Conservation (phyloP, 352 stramenopile genomes). For the Aphanomyces stellatus region DNA sequence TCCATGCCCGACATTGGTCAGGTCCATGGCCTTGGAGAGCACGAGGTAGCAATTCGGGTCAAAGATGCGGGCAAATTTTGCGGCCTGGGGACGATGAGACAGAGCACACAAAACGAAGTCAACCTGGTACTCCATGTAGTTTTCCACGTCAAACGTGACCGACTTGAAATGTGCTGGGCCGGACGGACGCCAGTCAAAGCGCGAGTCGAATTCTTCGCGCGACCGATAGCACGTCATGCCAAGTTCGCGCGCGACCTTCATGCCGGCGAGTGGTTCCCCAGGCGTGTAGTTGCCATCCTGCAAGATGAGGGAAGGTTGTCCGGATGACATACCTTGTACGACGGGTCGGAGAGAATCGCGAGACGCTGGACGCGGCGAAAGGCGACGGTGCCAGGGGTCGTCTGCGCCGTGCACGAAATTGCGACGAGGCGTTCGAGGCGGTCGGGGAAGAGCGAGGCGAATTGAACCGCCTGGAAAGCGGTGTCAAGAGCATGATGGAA, state of each 20-base stretch:
- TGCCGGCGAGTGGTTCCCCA: conserved; percentile 49
- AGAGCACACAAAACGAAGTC: not conserved
- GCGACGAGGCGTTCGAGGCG: conserved; percentile 58
- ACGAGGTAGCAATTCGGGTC: conserved; percentile 86
- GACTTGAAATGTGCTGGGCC: conserved; percentile 57
- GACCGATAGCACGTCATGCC: conserved; percentile 87
- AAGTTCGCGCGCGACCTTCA: conserved; percentile 79
- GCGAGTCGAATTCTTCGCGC: conserved; percentile 74
- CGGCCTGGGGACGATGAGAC: conserved; percentile 16
- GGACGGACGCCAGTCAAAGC: conserved; percentile 82
- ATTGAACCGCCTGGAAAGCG: conserved; percentile 60
- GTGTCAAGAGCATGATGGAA: not conserved
- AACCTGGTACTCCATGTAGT: conserved; percentile 86
- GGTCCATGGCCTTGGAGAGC: conserved; percentile 82
- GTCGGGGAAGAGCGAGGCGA: conserved; percentile 71
- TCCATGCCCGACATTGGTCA: conserved; percentile 66
- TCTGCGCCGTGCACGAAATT: conserved; percentile 82
- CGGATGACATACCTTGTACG: conserved; percentile 39
- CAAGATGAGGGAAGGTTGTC: not conserved
- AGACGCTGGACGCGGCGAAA: conserved; percentile 76
- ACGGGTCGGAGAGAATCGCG: conserved; percentile 67
- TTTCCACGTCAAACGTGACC: conserved; percentile 83
- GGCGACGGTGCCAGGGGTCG: conserved; percentile 76
- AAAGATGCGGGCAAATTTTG: conserved; percentile 75
- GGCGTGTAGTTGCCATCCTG: conserved; percentile 58